phyloP scores from a whole-genome alignment of 2,329 filamentous ascomycete species.

The Diplodia scrobiculata region DNA sequence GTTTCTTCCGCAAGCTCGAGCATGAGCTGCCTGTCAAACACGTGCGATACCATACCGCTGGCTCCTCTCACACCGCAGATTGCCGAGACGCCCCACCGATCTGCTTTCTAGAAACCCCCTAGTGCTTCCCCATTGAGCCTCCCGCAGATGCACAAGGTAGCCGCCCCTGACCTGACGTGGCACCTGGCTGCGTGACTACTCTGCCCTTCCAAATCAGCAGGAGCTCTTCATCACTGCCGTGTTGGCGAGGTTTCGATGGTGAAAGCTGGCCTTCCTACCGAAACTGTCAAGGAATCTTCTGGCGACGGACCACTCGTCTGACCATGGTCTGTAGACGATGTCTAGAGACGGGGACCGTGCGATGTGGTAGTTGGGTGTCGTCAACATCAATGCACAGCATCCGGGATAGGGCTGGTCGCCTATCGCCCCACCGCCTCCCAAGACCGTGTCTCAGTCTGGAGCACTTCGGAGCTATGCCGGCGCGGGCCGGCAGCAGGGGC shows the following conservation, averaged over 20 bases:
- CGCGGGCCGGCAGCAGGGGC: conserved; percentile 2
- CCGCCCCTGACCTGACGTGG: conserved; percentile 22
- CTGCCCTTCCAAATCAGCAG: neutral
- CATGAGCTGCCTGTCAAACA: neutral
- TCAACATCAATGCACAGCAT: neutral
- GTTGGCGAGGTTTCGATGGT: neutral
- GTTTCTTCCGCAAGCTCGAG: neutral
- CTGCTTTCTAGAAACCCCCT: conserved; percentile 7
- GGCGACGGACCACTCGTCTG: neutral
- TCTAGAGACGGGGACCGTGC: neutral
- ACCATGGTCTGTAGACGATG: neutral
- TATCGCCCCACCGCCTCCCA: neutral
- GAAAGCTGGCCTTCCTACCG: neutral
- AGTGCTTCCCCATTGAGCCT: neutral
- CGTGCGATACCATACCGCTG: conserved; percentile 6
- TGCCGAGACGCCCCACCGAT: conserved; percentile 18
- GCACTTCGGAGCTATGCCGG: conserved; percentile 3
- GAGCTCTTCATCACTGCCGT: neutral
- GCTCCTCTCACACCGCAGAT: conserved; percentile 15
- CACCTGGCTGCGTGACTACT: neutral
- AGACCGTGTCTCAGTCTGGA: conserved; percentile 5
- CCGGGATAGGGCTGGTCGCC: neutral
- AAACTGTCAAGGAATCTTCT: neutral
- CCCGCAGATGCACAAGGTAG: neutral
- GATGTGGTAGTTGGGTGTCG: neutral